A percentile compares a stretch with the other conserved stretches of the same genome.
These are phyloP conservation scores for Vigna nakashimae DNA, from an alignment of 306 rosid genomes.

Conservation along the genomic window DNA sequence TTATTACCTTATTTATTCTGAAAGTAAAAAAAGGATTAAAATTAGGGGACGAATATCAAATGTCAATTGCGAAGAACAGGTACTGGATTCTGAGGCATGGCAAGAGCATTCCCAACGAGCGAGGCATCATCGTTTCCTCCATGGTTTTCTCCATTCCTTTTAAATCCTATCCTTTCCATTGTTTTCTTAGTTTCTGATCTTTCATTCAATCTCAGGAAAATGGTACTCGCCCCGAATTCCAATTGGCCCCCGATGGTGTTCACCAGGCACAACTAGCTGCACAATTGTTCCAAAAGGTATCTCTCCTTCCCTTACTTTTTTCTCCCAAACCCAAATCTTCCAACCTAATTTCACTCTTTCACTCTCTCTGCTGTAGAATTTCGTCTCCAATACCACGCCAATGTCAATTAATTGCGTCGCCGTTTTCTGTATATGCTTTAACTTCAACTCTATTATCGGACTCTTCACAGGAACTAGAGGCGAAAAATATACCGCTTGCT, in stretches of 20 bases:
- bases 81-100: conserved; percentile 93
- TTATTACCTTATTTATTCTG: too few relatives aligned
- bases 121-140: conserved; percentile 82
- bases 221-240: conserved; percentile 71
- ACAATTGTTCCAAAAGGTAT: conserved; percentile 64
- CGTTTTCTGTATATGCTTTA: neutral
- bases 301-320: neutral
- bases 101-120: conserved; percentile 88
- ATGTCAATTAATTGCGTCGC: neutral
- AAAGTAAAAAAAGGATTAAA: neutral
- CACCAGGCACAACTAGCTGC: conserved; percentile 75
- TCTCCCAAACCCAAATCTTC: neutral
- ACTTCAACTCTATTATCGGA: neutral
- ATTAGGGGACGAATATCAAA: neutral
- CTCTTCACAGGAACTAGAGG: conserved; percentile 63
- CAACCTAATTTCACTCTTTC: neutral
- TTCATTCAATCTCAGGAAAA: conserved; percentile 63
- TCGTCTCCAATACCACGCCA: neutral
- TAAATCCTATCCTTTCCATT: neutral
- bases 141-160: conserved; percentile 48
- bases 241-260: conserved; percentile 77
- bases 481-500: conserved; percentile 54
- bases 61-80: conserved; percentile 50
- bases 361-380: neutral
- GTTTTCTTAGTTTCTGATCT: neutral